Percentiles rank a stretch among this genome's conserved stretches.
Conservation (phyloP, 371 early-diverging fungal genomes). For the Chytridium lagenaria region DNA sequence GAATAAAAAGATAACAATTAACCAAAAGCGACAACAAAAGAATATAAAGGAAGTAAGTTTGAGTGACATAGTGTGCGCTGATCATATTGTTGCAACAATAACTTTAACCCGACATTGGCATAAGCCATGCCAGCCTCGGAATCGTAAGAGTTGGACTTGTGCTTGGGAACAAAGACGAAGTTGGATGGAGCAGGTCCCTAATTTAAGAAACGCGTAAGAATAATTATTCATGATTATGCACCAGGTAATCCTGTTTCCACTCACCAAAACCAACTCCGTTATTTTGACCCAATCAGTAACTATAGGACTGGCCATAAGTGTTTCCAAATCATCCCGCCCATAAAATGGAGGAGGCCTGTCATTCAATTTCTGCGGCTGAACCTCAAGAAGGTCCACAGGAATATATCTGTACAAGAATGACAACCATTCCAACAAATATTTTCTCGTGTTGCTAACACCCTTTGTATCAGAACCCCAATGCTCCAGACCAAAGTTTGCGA, state of each 20-base stretch:
- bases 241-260: no score
- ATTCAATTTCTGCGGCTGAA: slow-evolving; percentile 89
- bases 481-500: slow-evolving; percentile 86
- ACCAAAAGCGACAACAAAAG: no score
- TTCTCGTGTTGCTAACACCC: slow-evolving; percentile 85
- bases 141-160: slow-evolving; percentile 85
- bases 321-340: slow-evolving; percentile 93
- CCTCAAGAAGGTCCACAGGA: slow-evolving; percentile 92
- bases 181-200: slow-evolving; percentile 82
- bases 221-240: no score
- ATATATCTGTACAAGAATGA: slow-evolving; percentile 71
- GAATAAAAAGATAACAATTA: no score
- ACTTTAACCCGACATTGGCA: neutral
- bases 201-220: slow-evolving; percentile 45
- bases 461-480: slow-evolving; percentile 94
- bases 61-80: no score
- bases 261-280: slow-evolving; percentile 53
- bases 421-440: slow-evolving; percentile 94
- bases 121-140: slow-evolving; percentile 31
- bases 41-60: no score
- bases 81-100: no score
- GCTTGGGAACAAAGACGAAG: slow-evolving; percentile 88
- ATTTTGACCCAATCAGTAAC: slow-evolving; percentile 92
- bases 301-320: slow-evolving; percentile 85
- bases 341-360: slow-evolving; percentile 85